Base-by-base conservation (phyloP, 2,329 filamentous ascomycete genomes). In the Arthrobotrys pseudoclavata region DNA sequence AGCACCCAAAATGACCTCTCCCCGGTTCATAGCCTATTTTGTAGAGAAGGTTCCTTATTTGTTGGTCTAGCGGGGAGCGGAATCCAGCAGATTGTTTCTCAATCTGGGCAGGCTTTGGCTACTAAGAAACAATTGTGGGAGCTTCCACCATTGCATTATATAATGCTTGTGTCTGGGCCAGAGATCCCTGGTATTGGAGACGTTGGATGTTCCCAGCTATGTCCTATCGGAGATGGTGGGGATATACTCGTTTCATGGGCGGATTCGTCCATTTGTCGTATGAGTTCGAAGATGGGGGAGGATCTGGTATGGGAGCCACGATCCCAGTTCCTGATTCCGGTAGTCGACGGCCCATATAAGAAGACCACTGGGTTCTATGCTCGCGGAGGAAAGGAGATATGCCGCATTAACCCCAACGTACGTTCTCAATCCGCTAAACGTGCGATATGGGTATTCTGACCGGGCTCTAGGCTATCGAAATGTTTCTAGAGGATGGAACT, bases 201-300 rank as follows among this genome's bases (percentile, higher is more conserved):
- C 22, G 12, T 53, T 45, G 67, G 74, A 4, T 29, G 34, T 6
- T 77, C 74, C 9, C 52, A 18, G 9, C 34, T 77, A 10, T 77
- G 74, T n/a, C 74, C 74, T 34, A 63, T 77, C 24, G 74, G 67
- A 12, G 34, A 47, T 15, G 24, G 48, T 18, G 74, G 74, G 0
- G 67, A 71, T 22, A 77, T 77, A 9, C 53, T 77, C 18, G 67
- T 77, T 22, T 71, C 52, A 12, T 77, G 74, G 74, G 61, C 74
- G 12, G 74, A 77, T 52, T 77, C 74, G 10, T 77, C 74, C 1
- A 57, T 77, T 20, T 77, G 62, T 24, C 68, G 61, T 9, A 40
- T 77, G 42, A 34, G 45, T 9, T 67, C 67, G 10, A 71, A 67
- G 26, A 60, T 42, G 37, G 52, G 50, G 10, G 67, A 63, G 5